Conservation (phyloP, 2,329 filamentous ascomycete species). For the Colletotrichum sp. region DNA sequence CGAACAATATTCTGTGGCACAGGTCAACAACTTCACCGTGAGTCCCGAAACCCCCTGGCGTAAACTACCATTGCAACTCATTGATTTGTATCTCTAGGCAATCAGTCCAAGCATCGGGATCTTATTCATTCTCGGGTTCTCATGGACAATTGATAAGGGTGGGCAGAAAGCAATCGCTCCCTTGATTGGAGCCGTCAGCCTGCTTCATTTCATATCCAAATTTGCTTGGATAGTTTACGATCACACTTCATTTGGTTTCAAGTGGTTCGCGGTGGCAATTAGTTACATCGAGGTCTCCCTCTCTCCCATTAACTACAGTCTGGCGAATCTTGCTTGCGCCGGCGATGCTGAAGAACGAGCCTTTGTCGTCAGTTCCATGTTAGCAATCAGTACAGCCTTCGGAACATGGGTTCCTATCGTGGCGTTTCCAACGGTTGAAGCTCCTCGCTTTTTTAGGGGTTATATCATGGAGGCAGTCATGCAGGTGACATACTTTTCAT, state of each 20-base stretch:
- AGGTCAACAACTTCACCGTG: slow-evolving; percentile 19
- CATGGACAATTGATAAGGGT: not conserved
- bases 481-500: slow-evolving; percentile 13
- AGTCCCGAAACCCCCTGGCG: not conserved
- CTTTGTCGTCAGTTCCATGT: slow-evolving; percentile 46
- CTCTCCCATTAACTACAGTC: slow-evolving; percentile 26
- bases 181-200: not conserved
- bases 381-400: slow-evolving; percentile 40
- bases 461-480: slow-evolving; percentile 25
- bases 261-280: slow-evolving; percentile 19
- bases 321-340: slow-evolving; percentile 41
- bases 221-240: slow-evolving; percentile 1
- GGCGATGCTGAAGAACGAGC: slow-evolving; percentile 45
- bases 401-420: slow-evolving; percentile 39
- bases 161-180: not conserved
- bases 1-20: not conserved
- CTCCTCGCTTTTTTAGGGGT: slow-evolving; percentile 31
- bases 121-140: slow-evolving; percentile 2
- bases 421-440: slow-evolving; percentile 32
- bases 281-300: slow-evolving; percentile 14
- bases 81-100: not conserved
- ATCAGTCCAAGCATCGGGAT: slow-evolving; percentile 16
- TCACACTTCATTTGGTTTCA: not conserved
- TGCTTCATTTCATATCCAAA: not conserved
- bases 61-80: not conserved